These are phyloP conservation scores for Magnusiomyces tetraspermus DNA, from an alignment of 1,139 yeast species.

Conservation along the genomic window DNA sequence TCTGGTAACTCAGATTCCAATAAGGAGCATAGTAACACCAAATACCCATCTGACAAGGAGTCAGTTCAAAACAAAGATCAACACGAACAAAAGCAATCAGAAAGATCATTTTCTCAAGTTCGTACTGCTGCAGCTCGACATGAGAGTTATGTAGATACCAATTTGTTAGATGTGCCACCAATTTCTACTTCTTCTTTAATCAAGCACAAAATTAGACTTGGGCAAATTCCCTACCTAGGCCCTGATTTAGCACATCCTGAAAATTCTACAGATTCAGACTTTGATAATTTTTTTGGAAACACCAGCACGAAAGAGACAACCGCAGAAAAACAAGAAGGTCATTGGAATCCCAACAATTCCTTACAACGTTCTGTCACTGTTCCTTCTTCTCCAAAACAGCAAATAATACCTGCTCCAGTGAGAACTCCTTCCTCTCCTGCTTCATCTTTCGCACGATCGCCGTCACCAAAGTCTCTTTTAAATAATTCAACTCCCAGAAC, in stretches of 20 bases:
- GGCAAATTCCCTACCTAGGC: neutral
- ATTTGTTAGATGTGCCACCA: too few species aligned
- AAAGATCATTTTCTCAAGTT: too few species aligned
- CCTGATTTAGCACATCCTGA: neutral
- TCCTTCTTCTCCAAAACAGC: neutral
- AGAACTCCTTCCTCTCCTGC: neutral
- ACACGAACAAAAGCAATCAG: too few species aligned
- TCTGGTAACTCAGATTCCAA: too few species aligned
- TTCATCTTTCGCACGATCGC: neutral
- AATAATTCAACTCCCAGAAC: neutral
- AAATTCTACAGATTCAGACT: neutral
- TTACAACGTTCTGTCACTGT: neutral
- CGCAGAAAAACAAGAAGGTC: neutral
- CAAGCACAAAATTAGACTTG: neutral
- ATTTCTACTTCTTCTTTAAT: too few species aligned
- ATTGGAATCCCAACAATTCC: neutral
- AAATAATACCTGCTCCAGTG: neutral
- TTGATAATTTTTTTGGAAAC: neutral
- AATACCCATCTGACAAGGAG: too few species aligned
- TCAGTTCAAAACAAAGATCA: too few species aligned
- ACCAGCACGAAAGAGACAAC: neutral
- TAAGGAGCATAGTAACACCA: too few species aligned
- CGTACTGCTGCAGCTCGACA: too few species aligned
- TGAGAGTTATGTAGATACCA: too few species aligned
- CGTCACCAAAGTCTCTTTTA: too few species aligned